Conservation (phyloP, 2,329 filamentous ascomycete genomes). For the Venturia oleaginea region DNA sequence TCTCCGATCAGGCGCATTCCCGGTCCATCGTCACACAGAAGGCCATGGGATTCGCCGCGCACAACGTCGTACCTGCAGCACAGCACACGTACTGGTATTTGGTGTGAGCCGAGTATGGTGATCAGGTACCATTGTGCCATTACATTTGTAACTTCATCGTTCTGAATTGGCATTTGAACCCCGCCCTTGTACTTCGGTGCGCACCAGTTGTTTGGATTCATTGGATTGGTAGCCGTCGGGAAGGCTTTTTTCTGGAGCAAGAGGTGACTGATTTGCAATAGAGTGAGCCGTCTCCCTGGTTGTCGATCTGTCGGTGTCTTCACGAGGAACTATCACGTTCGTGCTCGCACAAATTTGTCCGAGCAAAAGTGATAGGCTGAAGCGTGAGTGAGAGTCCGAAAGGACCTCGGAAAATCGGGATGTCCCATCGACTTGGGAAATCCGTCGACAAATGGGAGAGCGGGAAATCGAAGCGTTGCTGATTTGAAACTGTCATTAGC, state of each 20-base stretch:
- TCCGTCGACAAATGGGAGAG: background rate
- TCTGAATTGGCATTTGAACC: background rate
- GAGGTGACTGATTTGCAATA: background rate
- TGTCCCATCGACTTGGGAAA: background rate
- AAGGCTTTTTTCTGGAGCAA: background rate
- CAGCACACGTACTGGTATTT: background rate
- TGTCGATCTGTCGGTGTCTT: background rate
- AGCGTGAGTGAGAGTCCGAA: background rate
- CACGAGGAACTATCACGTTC: background rate
- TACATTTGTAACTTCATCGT: background rate
- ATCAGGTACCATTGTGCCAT: background rate
- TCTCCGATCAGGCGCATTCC: conserved; percentile 1
- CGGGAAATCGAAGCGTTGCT: background rate
- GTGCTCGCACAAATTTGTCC: background rate
- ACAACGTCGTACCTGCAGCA: conserved; percentile 3
- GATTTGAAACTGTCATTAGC: background rate
- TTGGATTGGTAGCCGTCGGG: background rate
- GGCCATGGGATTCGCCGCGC: background rate
- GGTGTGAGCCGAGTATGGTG: background rate
- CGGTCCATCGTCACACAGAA: background rate
- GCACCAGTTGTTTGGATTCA: background rate
- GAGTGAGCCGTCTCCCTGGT: background rate
- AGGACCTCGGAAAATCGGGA: too few relatives aligned
- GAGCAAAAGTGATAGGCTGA: background rate
- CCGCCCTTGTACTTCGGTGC: background rate